Evolutionary conservation across 2,329 filamentous ascomycete species (phyloP).

Genomic region (Fusarium luffae): DNA sequence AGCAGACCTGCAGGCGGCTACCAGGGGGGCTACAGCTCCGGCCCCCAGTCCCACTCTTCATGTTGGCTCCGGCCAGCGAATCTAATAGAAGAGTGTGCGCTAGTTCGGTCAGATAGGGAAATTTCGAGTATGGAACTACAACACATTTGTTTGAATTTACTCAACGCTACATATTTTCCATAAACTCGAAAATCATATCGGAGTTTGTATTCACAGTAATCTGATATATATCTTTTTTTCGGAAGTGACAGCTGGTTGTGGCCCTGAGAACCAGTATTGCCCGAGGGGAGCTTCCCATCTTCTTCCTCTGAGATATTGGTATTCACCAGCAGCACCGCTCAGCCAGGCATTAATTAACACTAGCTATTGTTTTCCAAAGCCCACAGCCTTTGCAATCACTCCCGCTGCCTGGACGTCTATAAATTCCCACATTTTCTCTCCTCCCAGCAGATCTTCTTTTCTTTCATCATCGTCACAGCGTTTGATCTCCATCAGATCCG

Average conservation of each 20-base stretch:
- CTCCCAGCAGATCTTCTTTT: neutral
- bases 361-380: neutral
- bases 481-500: neutral
- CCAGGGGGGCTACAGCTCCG: neutral
- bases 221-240: neutral
- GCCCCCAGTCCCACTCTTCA: conserved; percentile 9
- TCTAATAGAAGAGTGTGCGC: conserved; percentile 15
- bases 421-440: neutral
- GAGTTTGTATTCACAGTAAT: neutral
- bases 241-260: neutral
- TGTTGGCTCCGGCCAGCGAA: neutral
- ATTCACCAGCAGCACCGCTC: conserved; percentile 1
- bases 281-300: neutral
- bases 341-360: neutral
- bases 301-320: neutral
- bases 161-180: neutral
- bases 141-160: conserved; percentile 19
- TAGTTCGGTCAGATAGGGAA: conserved; percentile 1
- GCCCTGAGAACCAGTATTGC: neutral
- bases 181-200: neutral
- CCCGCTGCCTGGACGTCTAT: conserved; percentile 1
- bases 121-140: conserved; percentile 16
- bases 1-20: neutral
- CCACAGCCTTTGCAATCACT: conserved; percentile 8
- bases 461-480: conserved; percentile 3